Conservation (phyloP, 305 asterid species). For the Andrographis paniculata region DNA sequence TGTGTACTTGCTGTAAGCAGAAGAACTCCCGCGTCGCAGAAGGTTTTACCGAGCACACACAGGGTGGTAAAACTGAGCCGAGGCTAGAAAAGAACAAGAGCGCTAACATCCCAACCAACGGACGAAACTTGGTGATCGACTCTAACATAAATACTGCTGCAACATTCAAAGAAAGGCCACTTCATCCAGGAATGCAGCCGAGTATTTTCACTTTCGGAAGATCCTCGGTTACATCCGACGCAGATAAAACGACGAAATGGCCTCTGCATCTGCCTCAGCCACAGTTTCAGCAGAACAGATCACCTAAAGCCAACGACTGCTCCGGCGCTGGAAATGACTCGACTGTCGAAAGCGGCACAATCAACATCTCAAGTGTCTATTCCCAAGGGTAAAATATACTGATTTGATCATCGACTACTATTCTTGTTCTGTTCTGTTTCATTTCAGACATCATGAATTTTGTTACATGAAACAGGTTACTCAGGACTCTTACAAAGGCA, state of each 20-base stretch:
- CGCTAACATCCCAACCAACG: slow-evolving; percentile 38
- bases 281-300: slow-evolving; percentile 29
- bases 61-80: slow-evolving; percentile 28
- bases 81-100: slow-evolving; percentile 32
- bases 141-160: slow-evolving; percentile 45
- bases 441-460: background rate
- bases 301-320: slow-evolving; percentile 29
- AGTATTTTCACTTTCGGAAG: slow-evolving; percentile 33
- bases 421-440: background rate
- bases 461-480: slow-evolving; percentile 47
- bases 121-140: slow-evolving; percentile 54
- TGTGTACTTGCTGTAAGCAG: slow-evolving; percentile 30
- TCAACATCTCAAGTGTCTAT: slow-evolving; percentile 70
- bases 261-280: slow-evolving; percentile 40
- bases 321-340: slow-evolving; percentile 3
- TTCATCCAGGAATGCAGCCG: slow-evolving; percentile 32
- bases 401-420: too few species aligned
- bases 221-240: slow-evolving; percentile 30
- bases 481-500: slow-evolving; percentile 76
- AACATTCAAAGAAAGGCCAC: slow-evolving; percentile 39
- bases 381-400: slow-evolving; percentile 57
- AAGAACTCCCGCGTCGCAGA: slow-evolving; percentile 39
- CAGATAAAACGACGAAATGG: slow-evolving; percentile 32
- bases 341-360: slow-evolving; percentile 60
- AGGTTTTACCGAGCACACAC: slow-evolving; percentile 49